Evolutionary conservation across 1,139 yeast species (phyloP).

Genomic region (Debaryomyces nepalensis): DNA sequence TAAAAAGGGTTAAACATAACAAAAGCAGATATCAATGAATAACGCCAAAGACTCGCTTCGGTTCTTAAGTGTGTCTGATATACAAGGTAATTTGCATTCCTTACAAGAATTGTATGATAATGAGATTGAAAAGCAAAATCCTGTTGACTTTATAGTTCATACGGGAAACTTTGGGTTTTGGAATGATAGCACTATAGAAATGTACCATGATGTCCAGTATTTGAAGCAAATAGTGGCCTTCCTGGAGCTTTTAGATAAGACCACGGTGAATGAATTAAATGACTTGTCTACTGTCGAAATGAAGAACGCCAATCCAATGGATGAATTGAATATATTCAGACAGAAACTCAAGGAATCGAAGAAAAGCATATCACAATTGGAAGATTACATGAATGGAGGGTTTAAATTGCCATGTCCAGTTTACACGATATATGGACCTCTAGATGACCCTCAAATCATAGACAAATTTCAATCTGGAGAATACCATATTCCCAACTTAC

Average conservation of each 20-base stretch:
- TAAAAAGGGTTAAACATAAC: background rate
- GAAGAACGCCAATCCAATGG: conserved; percentile 14
- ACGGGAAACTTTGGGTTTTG: conserved; percentile 84
- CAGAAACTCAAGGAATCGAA: conserved; percentile 32
- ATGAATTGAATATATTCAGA: conserved; percentile 39
- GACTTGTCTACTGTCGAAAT: conserved; percentile 48
- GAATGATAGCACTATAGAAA: conserved; percentile 58
- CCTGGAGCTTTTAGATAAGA: conserved; percentile 60
- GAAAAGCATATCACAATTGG: conserved; percentile 57
- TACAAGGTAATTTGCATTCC: conserved; percentile 39
- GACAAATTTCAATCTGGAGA: conserved; percentile 62
- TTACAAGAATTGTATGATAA: conserved; percentile 23
- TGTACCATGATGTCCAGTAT: conserved; percentile 56
- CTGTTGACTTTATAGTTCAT: conserved; percentile 55
- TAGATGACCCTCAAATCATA: conserved; percentile 72
- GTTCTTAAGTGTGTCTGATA: conserved; percentile 36
- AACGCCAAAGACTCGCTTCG: conserved; percentile 16
- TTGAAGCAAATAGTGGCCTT: conserved; percentile 71
- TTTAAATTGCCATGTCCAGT: conserved; percentile 61
- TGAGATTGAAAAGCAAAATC: conserved; percentile 18
- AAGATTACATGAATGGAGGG: conserved; percentile 54
- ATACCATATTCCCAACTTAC: conserved; percentile 58
- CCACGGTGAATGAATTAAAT: conserved; percentile 50
- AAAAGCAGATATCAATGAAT: conserved; percentile 8
- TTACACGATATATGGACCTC: conserved; percentile 75